Evolutionary conservation across 2,329 filamentous ascomycete species (phyloP), one percentile per base, ranked within the genome.

Genomic region (Aspergillus bombycis): DNA sequence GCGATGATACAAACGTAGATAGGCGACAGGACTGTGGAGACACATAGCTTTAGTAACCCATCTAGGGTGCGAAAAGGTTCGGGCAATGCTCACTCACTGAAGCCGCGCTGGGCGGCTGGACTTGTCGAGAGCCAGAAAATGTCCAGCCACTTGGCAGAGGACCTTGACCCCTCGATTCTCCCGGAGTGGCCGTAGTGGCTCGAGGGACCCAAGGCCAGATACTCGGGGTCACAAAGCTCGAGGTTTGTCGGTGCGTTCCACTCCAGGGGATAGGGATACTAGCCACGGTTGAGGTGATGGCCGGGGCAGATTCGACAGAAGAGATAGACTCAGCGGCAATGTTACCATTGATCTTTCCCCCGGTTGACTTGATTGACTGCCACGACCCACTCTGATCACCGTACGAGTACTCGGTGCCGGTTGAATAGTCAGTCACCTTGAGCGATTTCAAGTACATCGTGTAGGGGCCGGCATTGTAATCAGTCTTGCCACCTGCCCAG

Each of bases 391-490:
- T 89, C 43, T 84, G 86, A 76, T 95, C 91, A 68, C 86, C 86
- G 81, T 98, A 99, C 62, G 82, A 83, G 83, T 99, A 99, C 67
- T 90, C 83, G 21, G 86, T 89, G 60, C 95, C 95, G 1, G 94
- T 97, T 26, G 94, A 97, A 82, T 98, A 99, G 81, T 99, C 95
- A 58, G 89, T 89, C 48, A 97, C 87, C 60, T 85, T 83, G 70
- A 97, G 79, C 34, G 86, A 91, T 78, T 90, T 86, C 74, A 98
- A 89, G 60, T 86, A 81, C 94, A 98, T 98, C 67, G 85, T 88
- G 81, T 91, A 99, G 1, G 95, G 95, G 0, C 92, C 94, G 67
- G 89, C 74, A 62, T 85, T 84, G 81, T 95, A 99, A 80, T 97
- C 88, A 56, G 93, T 97, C 56, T 87, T 85, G 16, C 95, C 95